These are phyloP conservation scores for Stachybotrys chartarum DNA, from an alignment of 2,329 filamentous ascomycete species.

Conservation along the genomic window DNA sequence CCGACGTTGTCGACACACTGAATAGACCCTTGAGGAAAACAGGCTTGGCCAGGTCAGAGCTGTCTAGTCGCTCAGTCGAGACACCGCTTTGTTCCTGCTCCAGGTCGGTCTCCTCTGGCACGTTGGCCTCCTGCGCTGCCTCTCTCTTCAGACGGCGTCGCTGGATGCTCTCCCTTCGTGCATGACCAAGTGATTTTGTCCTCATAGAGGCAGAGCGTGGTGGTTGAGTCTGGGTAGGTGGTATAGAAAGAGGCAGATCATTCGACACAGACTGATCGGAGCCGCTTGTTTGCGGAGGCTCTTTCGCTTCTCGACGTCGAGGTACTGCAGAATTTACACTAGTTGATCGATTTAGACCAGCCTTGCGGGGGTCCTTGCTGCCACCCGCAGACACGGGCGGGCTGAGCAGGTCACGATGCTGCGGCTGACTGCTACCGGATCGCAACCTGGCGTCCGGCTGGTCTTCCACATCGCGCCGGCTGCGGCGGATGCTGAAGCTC, in stretches of 20 bases:
- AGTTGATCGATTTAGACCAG: slow-evolving; percentile 74
- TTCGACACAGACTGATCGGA: slow-evolving; percentile 65
- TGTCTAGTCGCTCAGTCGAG: slow-evolving; percentile 55
- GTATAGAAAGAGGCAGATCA: slow-evolving; percentile 44
- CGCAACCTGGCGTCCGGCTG: slow-evolving; percentile 37
- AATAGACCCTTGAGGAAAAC: slow-evolving; percentile 95
- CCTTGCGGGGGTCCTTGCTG: slow-evolving; percentile 49
- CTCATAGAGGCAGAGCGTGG: slow-evolving; percentile 59
- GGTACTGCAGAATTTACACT: slow-evolving; percentile 88
- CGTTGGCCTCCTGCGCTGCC: slow-evolving; percentile 64
- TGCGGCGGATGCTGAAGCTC: slow-evolving; percentile 75
- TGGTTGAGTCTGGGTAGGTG: slow-evolving; percentile 40
- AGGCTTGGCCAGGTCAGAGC: slow-evolving; percentile 79
- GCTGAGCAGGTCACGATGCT: slow-evolving; percentile 71
- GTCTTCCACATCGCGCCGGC: slow-evolving; percentile 47
- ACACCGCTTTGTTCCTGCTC: slow-evolving; percentile 59
- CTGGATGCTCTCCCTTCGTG: slow-evolving; percentile 86
- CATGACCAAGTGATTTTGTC: slow-evolving; percentile 83
- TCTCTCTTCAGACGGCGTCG: slow-evolving; percentile 70
- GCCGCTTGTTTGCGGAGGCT: slow-evolving; percentile 68
- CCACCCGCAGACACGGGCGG: slow-evolving; percentile 60
- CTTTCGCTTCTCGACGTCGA: slow-evolving; percentile 51
- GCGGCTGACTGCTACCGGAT: slow-evolving; percentile 58
- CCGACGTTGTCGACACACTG: slow-evolving; percentile 93
- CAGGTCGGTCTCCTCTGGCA: slow-evolving; percentile 85